Conservation (phyloP, 1,284 basidiomycete genomes). For the Trichosporon sp. region DNA sequence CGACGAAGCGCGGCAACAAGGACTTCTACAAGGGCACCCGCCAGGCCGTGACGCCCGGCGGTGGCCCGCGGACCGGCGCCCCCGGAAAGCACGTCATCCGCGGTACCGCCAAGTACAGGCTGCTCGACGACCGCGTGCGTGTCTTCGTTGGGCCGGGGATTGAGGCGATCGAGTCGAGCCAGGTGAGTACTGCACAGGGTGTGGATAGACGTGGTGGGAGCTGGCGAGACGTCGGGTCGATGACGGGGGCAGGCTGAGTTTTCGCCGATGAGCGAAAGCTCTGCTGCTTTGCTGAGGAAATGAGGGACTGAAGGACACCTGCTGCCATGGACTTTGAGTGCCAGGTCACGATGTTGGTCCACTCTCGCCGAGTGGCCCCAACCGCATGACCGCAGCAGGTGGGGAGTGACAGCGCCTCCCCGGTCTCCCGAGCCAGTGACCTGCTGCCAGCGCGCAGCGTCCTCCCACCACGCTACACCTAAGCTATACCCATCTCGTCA, state of each 20-base stretch:
- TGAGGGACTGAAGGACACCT: too few species aligned
- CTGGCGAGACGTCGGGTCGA: background rate
- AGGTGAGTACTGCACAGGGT: slow-evolving; percentile 10
- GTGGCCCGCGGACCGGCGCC: slow-evolving; percentile 75
- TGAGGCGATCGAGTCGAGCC: slow-evolving; percentile 12
- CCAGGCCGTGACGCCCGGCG: slow-evolving; percentile 65
- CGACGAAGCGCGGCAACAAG: slow-evolving; percentile 80
- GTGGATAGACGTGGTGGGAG: background rate
- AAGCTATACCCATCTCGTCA: background rate
- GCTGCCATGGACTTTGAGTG: too few species aligned
- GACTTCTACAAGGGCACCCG: slow-evolving; percentile 90
- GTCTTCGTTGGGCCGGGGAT: slow-evolving; percentile 71
- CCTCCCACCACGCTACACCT: background rate
- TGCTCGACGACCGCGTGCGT: slow-evolving; percentile 74
- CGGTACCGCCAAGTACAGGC: slow-evolving; percentile 69
- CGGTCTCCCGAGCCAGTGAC: too few species aligned
- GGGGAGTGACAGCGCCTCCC: too few species aligned
- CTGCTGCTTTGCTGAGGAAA: too few species aligned
- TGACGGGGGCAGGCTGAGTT: too few species aligned
- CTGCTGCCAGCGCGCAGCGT: too few species aligned
- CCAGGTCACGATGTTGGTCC: too few species aligned
- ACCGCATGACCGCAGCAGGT: too few species aligned
- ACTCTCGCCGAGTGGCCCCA: too few species aligned
- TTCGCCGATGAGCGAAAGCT: background rate
- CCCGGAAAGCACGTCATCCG: slow-evolving; percentile 73